These are phyloP conservation scores for Apophysomyces ossiformis DNA, from an alignment of 371 early-diverging fungal genomes.

Conservation along the genomic window DNA sequence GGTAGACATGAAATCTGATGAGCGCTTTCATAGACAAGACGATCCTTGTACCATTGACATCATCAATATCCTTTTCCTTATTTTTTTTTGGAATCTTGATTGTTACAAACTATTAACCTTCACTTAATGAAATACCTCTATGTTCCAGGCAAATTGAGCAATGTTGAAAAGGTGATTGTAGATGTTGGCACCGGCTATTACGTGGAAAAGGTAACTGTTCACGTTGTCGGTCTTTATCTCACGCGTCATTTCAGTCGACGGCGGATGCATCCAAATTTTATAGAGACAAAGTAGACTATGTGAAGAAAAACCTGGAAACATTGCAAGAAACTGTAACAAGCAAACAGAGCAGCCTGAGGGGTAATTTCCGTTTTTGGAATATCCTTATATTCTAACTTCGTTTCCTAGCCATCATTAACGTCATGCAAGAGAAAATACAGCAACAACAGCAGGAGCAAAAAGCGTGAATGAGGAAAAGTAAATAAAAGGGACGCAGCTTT, in stretches of 20 bases:
- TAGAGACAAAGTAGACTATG: conserved; percentile 72
- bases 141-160: conserved; percentile 86
- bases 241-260: conserved; percentile 51
- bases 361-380: conserved; percentile 42
- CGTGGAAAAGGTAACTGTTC: conserved; percentile 81
- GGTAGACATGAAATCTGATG: conserved; percentile 11
- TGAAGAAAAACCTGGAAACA: conserved; percentile 74
- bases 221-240: conserved; percentile 12
- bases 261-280: conserved; percentile 81
- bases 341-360: conserved; percentile 75
- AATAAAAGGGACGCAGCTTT: neutral
- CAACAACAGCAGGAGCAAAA: conserved; percentile 33
- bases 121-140: conserved; percentile 70
- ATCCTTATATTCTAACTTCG: neutral
- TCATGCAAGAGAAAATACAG: conserved; percentile 59
- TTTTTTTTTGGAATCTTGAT: conserved; percentile 13
- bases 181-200: conserved; percentile 97
- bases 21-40: conserved; percentile 56
- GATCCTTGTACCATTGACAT: conserved; percentile 80
- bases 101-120: conserved; percentile 16
- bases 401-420: conserved; percentile 47
- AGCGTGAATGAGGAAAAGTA: conserved; percentile 15
- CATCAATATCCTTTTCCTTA: conserved; percentile 56
- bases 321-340: conserved; percentile 77
- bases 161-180: conserved; percentile 86